A percentile compares a stretch with the other conserved stretches of the same genome.
phyloP scores from a whole-genome alignment of 2,329 filamentous ascomycete species.

The Fusarium pininemorale region DNA sequence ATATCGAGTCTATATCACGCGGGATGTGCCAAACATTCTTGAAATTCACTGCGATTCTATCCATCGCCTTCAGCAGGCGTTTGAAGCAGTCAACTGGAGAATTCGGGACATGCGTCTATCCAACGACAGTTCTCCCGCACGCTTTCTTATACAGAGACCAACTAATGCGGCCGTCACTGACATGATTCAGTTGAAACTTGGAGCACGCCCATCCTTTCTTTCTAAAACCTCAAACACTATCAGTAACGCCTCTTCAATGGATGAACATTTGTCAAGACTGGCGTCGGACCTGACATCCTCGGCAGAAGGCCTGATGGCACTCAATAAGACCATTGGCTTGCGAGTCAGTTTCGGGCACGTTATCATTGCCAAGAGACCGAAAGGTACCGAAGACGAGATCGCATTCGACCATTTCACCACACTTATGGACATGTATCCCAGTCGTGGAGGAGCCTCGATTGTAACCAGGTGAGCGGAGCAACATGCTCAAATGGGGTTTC shows the following conservation, averaged over 20 bases:
- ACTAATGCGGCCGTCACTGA: slow-evolving; percentile 12
- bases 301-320: slow-evolving; percentile 38
- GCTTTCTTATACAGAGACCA: slow-evolving; percentile 44
- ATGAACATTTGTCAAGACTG: slow-evolving; percentile 35
- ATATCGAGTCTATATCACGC: slow-evolving; percentile 47
- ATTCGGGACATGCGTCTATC: slow-evolving; percentile 47
- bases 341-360: slow-evolving; percentile 47
- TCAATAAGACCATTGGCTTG: slow-evolving; percentile 43
- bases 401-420: slow-evolving; percentile 39
- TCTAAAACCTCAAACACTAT: neutral
- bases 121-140: slow-evolving; percentile 34
- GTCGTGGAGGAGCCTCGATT: slow-evolving; percentile 44
- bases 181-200: slow-evolving; percentile 36
- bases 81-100: slow-evolving; percentile 44
- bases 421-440: slow-evolving; percentile 41
- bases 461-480: slow-evolving; percentile 39
- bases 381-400: slow-evolving; percentile 32
- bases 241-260: slow-evolving; percentile 20
- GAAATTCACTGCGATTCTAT: slow-evolving; percentile 40
- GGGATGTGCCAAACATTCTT: slow-evolving; percentile 37
- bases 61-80: slow-evolving; percentile 39
- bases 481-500: neutral
- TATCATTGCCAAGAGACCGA: slow-evolving; percentile 41
- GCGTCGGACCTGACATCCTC: slow-evolving; percentile 28
- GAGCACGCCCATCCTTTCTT: slow-evolving; percentile 38